Evolutionary conservation across 305 asterid species (phyloP).

Genomic region (Rubia peregrina): DNA sequence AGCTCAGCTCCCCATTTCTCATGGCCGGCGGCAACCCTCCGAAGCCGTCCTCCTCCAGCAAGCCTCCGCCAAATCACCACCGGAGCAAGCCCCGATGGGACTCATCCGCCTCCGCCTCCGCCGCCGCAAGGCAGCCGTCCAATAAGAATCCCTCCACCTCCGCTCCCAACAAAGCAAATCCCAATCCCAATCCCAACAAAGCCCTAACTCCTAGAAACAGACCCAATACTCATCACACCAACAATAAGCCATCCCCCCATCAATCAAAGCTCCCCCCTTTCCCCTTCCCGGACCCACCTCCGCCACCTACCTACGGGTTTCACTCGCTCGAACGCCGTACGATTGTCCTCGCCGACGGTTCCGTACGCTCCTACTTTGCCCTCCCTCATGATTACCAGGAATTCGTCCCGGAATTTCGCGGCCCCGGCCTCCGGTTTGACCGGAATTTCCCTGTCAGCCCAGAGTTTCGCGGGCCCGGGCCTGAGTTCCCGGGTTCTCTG

Average conservation of each 20-base stretch:
- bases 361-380: conserved; percentile 85
- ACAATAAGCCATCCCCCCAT: conserved; percentile 24
- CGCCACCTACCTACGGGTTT: conserved; percentile 86
- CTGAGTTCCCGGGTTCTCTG: conserved; percentile 26
- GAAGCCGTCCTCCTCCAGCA: conserved; percentile 26
- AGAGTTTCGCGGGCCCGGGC: conserved; percentile 32
- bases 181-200: conserved; percentile 32
- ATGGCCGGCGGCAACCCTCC: conserved; percentile 63
- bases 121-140: conserved; percentile 16
- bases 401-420: conserved; percentile 34
- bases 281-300: conserved; percentile 68
- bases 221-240: conserved; percentile 19
- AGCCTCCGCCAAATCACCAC: conserved; percentile 19
- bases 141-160: conserved; percentile 20
- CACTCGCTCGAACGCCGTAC: conserved; percentile 91
- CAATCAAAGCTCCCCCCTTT: conserved; percentile 41
- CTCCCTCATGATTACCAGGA: conserved; percentile 74
- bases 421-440: conserved; percentile 40
- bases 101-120: conserved; percentile 26
- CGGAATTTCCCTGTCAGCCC: conserved; percentile 58
- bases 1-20: background rate
- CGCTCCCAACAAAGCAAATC: conserved; percentile 33
- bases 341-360: conserved; percentile 68
- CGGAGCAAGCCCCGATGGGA: conserved; percentile 53
- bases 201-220: conserved; percentile 22